A percentile compares a stretch with the other conserved stretches of the same genome.
Evolutionary conservation across 176 grass and related monocot genomes (phyloP).

Genomic region (Puccinellia tenuiflora): DNA sequence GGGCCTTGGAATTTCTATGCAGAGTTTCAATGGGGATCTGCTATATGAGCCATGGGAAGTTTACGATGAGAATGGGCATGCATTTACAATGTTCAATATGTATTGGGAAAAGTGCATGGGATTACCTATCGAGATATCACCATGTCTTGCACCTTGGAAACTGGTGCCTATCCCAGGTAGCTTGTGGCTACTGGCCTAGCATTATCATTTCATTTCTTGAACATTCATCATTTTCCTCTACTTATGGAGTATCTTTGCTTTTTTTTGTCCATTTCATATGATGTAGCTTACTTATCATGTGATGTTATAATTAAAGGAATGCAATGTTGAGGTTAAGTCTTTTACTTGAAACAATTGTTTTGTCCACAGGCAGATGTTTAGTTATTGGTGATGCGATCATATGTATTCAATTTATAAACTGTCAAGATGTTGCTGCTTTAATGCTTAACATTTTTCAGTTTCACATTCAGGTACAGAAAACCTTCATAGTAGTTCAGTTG

Average conservation of each 20-base stretch:
- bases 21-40: conserved; percentile 79
- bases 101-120: conserved; percentile 78
- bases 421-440: conserved; percentile 8
- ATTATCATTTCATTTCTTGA: conserved; percentile 8
- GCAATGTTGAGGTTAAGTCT: background rate
- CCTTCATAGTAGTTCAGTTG: conserved; percentile 53
- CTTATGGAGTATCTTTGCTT: background rate
- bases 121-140: conserved; percentile 38
- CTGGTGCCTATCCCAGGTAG: conserved; percentile 60
- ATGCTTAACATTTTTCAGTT: conserved; percentile 23
- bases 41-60: conserved; percentile 88
- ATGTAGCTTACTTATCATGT: background rate
- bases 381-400: background rate
- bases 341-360: background rate
- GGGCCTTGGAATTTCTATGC: conserved; percentile 50
- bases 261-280: background rate
- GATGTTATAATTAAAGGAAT: background rate
- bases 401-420: background rate
- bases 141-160: conserved; percentile 54
- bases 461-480: conserved; percentile 56
- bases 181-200: background rate
- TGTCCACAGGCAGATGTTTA: conserved; percentile 10
- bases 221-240: background rate
- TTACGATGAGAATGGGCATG: conserved; percentile 59
- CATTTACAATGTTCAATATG: conserved; percentile 64